phyloP scores from a whole-genome alignment of 1,284 basidiomycete genomes.

The Meira miltonrushii region DNA sequence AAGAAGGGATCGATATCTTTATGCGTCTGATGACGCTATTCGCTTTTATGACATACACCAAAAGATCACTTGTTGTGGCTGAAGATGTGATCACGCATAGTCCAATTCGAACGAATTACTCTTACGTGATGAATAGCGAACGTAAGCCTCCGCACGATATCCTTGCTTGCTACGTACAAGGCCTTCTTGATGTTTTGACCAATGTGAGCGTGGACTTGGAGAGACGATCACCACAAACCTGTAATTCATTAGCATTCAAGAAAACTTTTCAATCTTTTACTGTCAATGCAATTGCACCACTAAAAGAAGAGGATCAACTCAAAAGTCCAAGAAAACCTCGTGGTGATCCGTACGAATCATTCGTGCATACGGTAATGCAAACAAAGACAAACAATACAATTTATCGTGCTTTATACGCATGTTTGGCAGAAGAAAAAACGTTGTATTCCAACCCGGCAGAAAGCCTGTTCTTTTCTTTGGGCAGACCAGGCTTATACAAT shows the following conservation, averaged over 20 bases:
- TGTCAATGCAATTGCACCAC: background rate
- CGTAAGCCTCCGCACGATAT: background rate
- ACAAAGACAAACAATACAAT: background rate
- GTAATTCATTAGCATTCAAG: background rate
- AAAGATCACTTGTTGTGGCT: background rate
- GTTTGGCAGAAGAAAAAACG: constrained; percentile 4
- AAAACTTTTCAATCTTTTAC: background rate
- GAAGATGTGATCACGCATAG: constrained; percentile 3
- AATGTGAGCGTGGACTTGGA: background rate
- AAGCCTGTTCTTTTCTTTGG: constrained; percentile 3
- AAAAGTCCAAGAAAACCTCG: background rate
- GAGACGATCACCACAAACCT: background rate
- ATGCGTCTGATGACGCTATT: constrained; percentile 6
- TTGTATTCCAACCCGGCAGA: background rate
- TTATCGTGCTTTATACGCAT: background rate
- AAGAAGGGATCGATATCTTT: background rate
- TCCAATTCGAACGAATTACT: background rate
- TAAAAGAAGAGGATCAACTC: background rate
- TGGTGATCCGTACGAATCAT: background rate
- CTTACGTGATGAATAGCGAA: constrained; percentile 9
- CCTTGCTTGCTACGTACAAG: background rate
- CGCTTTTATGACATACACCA: constrained; percentile 2
- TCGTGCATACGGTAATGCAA: background rate
- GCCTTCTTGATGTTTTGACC: background rate
- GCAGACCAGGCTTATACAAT: background rate